Evolutionary conservation across 2,329 filamentous ascomycete genomes (phyloP), one percentile per base, ranked within the genome.

Genomic region (Fusarium sp.): DNA sequence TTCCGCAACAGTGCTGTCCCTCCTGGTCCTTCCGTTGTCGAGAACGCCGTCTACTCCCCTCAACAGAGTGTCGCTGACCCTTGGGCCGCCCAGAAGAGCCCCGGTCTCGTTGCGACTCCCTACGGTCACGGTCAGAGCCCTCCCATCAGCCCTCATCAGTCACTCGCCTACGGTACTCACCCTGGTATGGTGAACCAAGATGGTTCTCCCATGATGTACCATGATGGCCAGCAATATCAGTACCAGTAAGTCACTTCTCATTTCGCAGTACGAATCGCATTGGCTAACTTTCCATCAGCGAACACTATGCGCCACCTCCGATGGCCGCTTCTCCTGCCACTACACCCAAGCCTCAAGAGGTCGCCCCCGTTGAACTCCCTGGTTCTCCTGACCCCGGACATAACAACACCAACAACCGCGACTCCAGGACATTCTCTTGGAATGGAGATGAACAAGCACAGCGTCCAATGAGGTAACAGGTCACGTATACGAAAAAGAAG

Each of bases 351-450:
- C 74, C 68, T 16, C 56, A 55, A 11, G 66, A 74, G 25, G 12
- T 50, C 14, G 56, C 73, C 4, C 74, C 73, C 0, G 78, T 77
- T 2, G 82, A 83, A 63, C 70, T 84, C 3, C 78, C 82, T 6
- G 67, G 75, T 2, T 78, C 75, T 10, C 51, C 62, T 2, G 75
- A 77, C 7, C 77, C 75, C 2, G 76, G 72, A 2, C 74, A 77
- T 46, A 69, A 63, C 42, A 63, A 55, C 42, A 63, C 20, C 46
- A 67, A 69, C 41, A 66, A 65, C 23, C 23, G 41, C 14, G 48
- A 65, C 23, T 30, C 30, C 37, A 50, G 68, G 61, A 68, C 66
- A 50, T 55, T 78, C 41, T 81, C 78, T 12, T 82, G 78, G 77
- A 60, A 69, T 11, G 72, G 74, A 9, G 71, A 74, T 10, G 78